Evolutionary conservation across 805 yeast species (phyloP).

Genomic region (Ogataea ramenticola): DNA sequence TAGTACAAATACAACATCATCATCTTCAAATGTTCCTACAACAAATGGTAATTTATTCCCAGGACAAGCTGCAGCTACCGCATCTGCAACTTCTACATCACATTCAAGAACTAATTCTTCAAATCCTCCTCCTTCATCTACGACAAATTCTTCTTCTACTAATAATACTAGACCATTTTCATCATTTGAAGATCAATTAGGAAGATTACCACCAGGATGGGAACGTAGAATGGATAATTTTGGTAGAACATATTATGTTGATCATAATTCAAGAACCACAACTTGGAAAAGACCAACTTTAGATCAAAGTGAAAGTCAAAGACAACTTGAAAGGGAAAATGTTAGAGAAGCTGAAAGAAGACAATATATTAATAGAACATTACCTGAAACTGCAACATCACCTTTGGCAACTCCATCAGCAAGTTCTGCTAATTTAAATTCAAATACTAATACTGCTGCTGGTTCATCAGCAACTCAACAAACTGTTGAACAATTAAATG

Average conservation of each 20-base stretch:
- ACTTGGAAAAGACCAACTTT: conserved; percentile 97
- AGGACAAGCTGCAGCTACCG: conserved; percentile 15
- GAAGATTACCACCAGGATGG: conserved; percentile 98
- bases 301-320: conserved; percentile 70
- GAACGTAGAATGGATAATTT: conserved; percentile 96
- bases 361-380: conserved; percentile 83
- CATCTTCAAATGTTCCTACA: conserved; percentile 6
- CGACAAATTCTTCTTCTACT: conserved; percentile 9
- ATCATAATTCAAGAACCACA: conserved; percentile 94
- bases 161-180: conserved; percentile 56
- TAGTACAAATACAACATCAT: not conserved
- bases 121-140: conserved; percentile 16
- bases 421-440: conserved; percentile 11
- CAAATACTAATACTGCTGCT: conserved; percentile 38
- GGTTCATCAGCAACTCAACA: conserved; percentile 30
- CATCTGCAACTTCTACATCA: conserved; percentile 19
- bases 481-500: conserved; percentile 34
- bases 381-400: conserved; percentile 52
- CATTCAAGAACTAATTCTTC: conserved; percentile 12
- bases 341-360: conserved; percentile 83
- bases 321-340: conserved; percentile 50
- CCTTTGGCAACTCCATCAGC: conserved; percentile 12
- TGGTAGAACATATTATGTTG: conserved; percentile 96
- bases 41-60: conserved; percentile 16
- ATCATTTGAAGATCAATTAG: conserved; percentile 95